Conservation (phyloP, 108 stramenopile genomes). For the Nitzschia sp. region DNA sequence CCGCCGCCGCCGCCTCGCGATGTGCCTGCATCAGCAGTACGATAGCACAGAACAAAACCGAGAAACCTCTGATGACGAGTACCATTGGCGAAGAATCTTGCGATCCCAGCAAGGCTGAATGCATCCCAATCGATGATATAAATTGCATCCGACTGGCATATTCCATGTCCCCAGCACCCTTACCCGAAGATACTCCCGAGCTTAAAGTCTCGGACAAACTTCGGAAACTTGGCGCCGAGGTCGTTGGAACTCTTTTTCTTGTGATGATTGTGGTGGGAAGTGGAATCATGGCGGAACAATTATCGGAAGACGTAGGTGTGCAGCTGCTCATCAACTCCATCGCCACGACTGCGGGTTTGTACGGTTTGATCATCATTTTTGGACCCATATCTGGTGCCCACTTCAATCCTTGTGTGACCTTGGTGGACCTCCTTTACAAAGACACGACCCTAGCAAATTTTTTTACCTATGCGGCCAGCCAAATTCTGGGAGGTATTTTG, state of each 20-base stretch:
- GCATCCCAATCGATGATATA: not conserved
- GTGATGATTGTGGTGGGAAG: constrained; percentile 32
- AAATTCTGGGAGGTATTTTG: constrained; percentile 31
- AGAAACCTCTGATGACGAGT: no score
- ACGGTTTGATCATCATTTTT: constrained; percentile 34
- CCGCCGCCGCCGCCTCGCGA: no score
- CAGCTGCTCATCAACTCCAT: constrained; percentile 32
- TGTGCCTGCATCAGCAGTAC: no score
- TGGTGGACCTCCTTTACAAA: constrained; percentile 27
- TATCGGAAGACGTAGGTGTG: constrained; percentile 31
- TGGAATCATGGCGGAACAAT: constrained; percentile 26
- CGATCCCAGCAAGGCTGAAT: constrained; percentile 5
- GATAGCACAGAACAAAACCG: no score
- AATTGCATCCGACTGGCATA: constrained; percentile 7
- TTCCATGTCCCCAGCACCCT: constrained; percentile 7
- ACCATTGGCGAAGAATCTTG: not conserved
- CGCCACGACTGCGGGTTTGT: constrained; percentile 33
- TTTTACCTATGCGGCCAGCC: constrained; percentile 7
- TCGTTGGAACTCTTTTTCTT: constrained; percentile 29
- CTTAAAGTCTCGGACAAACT: not conserved
- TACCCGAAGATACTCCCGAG: constrained; percentile 3
- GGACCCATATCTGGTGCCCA: constrained; percentile 41
- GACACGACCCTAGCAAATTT: constrained; percentile 12
- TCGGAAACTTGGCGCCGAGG: constrained; percentile 28
- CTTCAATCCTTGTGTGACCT: constrained; percentile 35